phyloP scores from a whole-genome alignment of 768 basidiomycete species.

The Suillus placidus region DNA sequence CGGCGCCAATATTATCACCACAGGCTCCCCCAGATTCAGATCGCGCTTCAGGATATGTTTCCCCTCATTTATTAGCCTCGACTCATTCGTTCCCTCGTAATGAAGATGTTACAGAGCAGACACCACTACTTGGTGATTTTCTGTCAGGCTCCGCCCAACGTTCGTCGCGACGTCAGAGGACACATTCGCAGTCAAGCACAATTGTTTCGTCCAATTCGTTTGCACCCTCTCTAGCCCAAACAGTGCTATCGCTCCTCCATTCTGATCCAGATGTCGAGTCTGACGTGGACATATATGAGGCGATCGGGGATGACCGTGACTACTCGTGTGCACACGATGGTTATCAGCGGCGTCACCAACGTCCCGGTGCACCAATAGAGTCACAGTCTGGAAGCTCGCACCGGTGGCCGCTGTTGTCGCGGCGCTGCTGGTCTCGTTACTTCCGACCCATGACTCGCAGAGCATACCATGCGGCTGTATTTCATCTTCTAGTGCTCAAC shows the following conservation, averaged over 20 bases:
- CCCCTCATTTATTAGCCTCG: constrained; percentile 23
- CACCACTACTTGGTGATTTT: constrained; percentile 46
- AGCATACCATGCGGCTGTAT: constrained; percentile 65
- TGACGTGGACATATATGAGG: constrained; percentile 39
- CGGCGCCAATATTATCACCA: constrained; percentile 29
- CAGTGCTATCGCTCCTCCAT: constrained; percentile 68
- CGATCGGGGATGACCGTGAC: constrained; percentile 23
- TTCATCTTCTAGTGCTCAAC: constrained; percentile 74
- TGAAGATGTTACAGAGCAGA: constrained; percentile 46
- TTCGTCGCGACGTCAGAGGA: constrained; percentile 45
- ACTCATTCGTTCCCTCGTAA: constrained; percentile 27
- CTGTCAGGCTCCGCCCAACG: constrained; percentile 27
- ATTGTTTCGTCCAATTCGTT: constrained; percentile 47
- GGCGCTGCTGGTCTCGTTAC: constrained; percentile 53
- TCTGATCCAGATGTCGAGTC: constrained; percentile 48
- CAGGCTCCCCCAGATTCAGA: constrained; percentile 40
- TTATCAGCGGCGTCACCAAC: constrained; percentile 3
- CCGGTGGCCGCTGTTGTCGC: constrained; percentile 27
- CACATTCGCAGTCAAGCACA: constrained; percentile 61
- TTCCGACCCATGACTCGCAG: constrained; percentile 60
- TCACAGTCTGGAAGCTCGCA: constrained; percentile 4
- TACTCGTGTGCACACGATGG: constrained; percentile 23
- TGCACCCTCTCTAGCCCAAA: constrained; percentile 69
- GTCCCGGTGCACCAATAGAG: constrained; percentile 7
- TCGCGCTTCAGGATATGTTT: constrained; percentile 35